phyloP scores from a whole-genome alignment of 345 rosid genomes.

The Nephelium lappaceum region DNA sequence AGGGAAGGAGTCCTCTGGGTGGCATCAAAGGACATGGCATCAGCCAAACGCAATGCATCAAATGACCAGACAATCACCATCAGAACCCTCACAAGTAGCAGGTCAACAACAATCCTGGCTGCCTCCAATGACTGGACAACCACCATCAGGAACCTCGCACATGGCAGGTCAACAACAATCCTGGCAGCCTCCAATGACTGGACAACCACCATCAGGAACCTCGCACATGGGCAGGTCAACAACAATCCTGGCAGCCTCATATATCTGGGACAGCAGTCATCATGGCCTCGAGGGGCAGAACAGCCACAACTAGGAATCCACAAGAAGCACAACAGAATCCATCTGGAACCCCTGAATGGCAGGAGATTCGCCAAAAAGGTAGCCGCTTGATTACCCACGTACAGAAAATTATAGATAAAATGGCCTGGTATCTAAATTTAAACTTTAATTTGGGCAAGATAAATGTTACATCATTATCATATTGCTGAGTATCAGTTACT shows the following conservation, averaged over 20 bases:
- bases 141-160: too few relatives aligned
- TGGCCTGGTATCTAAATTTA: neutral
- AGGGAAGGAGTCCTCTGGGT: constrained; percentile 1
- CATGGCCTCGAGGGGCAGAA: constrained; percentile 9
- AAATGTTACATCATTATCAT: constrained; percentile 2
- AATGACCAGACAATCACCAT: constrained; percentile 22
- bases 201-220: constrained; percentile 20
- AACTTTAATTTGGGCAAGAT: neutral
- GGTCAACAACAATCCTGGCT: too few relatives aligned
- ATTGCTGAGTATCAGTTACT: neutral
- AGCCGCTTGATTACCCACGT: constrained; percentile 17
- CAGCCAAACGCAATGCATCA: constrained; percentile 15
- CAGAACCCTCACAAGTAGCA: too few relatives aligned
- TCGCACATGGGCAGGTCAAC: constrained; percentile 26
- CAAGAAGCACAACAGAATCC: constrained; percentile 29
- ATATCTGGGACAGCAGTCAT: constrained; percentile 30
- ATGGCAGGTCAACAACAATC: constrained; percentile 29
- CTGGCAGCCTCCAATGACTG: constrained; percentile 24
- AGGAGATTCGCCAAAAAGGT: constrained; percentile 25
- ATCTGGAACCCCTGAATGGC: constrained; percentile 26
- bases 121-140: too few relatives aligned
- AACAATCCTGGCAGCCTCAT: constrained; percentile 35
- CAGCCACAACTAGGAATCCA: constrained; percentile 21
- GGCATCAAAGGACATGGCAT: neutral
- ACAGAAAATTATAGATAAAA: neutral